These are phyloP conservation scores for Aspergillus nidulans DNA, from an alignment of 495 filamentous ascomycete genomes.

Conservation along the genomic window DNA sequence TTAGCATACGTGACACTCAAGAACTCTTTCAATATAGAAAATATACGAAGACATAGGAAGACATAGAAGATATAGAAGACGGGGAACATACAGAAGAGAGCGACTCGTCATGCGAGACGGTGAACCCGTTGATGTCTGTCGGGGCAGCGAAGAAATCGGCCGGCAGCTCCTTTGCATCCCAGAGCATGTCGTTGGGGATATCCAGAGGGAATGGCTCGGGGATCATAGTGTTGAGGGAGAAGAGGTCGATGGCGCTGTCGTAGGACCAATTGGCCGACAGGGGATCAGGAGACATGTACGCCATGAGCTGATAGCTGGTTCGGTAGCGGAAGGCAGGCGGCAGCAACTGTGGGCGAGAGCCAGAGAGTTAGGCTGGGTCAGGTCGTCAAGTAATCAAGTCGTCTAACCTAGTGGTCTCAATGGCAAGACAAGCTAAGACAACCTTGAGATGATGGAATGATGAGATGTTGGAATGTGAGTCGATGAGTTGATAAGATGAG, in stretches of 20 bases:
- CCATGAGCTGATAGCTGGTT: background rate
- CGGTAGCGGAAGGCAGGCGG: background rate
- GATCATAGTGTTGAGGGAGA: conserved; percentile 33
- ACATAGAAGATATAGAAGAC: too few relatives aligned
- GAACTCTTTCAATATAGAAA: too few relatives aligned
- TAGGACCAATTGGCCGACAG: conserved; percentile 43
- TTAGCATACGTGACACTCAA: too few relatives aligned
- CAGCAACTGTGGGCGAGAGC: too few relatives aligned
- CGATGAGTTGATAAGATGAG: background rate
- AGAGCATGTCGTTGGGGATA: conserved; percentile 30
- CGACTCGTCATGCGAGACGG: conserved; percentile 35
- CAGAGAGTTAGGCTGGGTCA: too few relatives aligned
- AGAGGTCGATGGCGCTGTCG: conserved; percentile 39
- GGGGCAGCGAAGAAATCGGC: conserved; percentile 32
- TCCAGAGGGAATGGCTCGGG: conserved; percentile 35
- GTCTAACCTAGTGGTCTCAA: too few relatives aligned
- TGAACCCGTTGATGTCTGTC: conserved; percentile 34
- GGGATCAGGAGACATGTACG: conserved; percentile 26
- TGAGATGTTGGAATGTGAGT: background rate
- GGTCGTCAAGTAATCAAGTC: too few relatives aligned
- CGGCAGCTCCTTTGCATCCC: conserved; percentile 36
- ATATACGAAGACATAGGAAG: too few relatives aligned
- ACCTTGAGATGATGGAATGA: background rate
- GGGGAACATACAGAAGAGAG: conserved; percentile 32
- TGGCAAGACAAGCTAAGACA: too few relatives aligned